Percentiles rank a stretch among this genome's conserved stretches.
Conservation (phyloP, 306 rosid species). For the Vigna unguiculata region DNA sequence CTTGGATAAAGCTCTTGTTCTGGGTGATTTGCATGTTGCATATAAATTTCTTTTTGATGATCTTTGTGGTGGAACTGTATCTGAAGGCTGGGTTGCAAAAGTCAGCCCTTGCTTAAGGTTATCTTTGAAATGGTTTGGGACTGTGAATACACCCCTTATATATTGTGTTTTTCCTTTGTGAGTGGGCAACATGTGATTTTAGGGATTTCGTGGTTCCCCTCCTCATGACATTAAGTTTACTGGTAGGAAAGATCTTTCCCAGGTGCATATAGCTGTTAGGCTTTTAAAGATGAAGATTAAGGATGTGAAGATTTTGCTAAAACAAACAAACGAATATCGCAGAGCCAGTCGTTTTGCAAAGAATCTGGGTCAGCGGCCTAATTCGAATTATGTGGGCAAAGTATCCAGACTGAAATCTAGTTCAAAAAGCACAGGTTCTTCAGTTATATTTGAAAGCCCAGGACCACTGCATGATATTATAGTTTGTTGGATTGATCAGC, state of each 20-base stretch:
- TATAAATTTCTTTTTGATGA: constrained; percentile 79
- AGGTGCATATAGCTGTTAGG: constrained; percentile 75
- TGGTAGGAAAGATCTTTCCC: constrained; percentile 85
- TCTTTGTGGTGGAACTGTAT: constrained; percentile 61
- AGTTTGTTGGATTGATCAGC: constrained; percentile 98
- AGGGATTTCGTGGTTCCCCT: constrained; percentile 74
- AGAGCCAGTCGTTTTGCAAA: constrained; percentile 50
- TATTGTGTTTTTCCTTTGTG: constrained; percentile 90
- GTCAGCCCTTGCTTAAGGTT: constrained; percentile 82
- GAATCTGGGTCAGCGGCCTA: constrained; percentile 55
- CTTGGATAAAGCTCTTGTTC: constrained; percentile 74
- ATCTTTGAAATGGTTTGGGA: constrained; percentile 81
- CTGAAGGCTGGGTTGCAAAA: constrained; percentile 80
- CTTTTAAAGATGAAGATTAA: constrained; percentile 70
- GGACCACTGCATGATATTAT: constrained; percentile 91
- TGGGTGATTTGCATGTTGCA: constrained; percentile 74
- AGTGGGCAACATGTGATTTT: constrained; percentile 97
- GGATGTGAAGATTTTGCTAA: constrained; percentile 59
- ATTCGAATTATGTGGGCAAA: constrained; percentile 49
- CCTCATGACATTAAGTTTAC: constrained; percentile 75
- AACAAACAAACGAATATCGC: constrained; percentile 52
- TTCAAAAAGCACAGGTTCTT: constrained; percentile 54
- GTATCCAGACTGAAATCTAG: constrained; percentile 48
- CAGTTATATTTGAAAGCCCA: constrained; percentile 76
- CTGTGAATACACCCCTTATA: constrained; percentile 62